A percentile compares a stretch with the other conserved stretches of the same genome.
phyloP scores from a whole-genome alignment of 805 yeast species.

The Yueomyces sinensis region DNA sequence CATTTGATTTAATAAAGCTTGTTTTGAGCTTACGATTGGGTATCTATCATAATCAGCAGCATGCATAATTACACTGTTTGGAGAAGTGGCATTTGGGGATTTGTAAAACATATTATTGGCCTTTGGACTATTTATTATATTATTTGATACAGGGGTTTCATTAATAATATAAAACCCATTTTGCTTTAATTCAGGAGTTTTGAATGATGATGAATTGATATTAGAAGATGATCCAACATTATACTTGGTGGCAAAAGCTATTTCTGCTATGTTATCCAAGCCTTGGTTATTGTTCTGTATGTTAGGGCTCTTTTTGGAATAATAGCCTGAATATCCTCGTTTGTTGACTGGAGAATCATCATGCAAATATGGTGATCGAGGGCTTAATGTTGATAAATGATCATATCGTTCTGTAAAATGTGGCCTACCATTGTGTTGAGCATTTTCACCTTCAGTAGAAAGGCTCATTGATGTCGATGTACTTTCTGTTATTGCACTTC shows the following conservation, averaged over 20 bases:
- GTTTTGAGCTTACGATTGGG: conserved; percentile 45
- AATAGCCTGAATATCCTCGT: conserved; percentile 21
- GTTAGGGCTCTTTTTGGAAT: conserved; percentile 12
- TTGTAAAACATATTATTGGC: not conserved
- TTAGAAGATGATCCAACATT: not conserved
- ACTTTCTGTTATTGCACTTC: not conserved
- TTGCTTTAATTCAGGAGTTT: not conserved
- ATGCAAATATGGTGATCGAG: not conserved
- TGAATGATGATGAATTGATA: not conserved
- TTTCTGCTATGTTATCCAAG: not conserved
- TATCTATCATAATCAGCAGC: conserved; percentile 54
- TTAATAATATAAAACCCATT: not conserved
- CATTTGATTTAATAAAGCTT: not conserved
- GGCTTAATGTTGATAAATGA: not conserved
- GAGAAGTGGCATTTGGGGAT: conserved; percentile 4
- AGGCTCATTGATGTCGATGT: not conserved
- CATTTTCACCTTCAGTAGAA: not conserved
- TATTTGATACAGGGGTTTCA: not conserved
- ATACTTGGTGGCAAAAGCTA: not conserved
- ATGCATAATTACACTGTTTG: conserved; percentile 5
- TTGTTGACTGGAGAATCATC: not conserved
- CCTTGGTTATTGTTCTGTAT: conserved; percentile 2
- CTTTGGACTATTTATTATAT: not conserved
- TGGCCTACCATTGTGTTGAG: not conserved
- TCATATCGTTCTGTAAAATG: not conserved